A percentile compares a stretch with the other conserved stretches of the same genome.
Conservation (phyloP, 2,329 filamentous ascomycete species). For the Exserohilum rostratum region DNA sequence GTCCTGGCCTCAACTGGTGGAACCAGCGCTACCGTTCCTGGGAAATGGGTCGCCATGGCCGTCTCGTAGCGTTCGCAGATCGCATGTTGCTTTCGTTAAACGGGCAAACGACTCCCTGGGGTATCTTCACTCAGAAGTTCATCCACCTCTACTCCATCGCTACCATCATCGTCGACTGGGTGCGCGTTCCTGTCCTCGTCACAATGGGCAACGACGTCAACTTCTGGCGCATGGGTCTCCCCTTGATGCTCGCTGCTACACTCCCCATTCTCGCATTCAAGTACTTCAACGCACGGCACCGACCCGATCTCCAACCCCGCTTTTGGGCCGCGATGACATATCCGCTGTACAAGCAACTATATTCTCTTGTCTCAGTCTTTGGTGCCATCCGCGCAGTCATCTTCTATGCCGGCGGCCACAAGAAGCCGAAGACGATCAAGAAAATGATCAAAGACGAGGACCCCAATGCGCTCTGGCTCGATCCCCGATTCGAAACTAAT, state of each 20-base stretch:
- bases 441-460: constrained; percentile 23
- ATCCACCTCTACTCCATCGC: constrained; percentile 22
- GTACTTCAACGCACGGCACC: constrained; percentile 17
- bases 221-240: constrained; percentile 17
- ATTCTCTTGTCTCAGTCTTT: constrained; percentile 18
- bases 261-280: constrained; percentile 20
- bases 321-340: constrained; percentile 22
- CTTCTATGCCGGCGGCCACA: constrained; percentile 22
- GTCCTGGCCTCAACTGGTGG: constrained; percentile 25
- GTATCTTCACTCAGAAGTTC: constrained; percentile 25
- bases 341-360: constrained; percentile 24
- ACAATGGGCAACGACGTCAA: constrained; percentile 16
- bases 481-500: constrained; percentile 19
- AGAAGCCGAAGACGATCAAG: constrained; percentile 17
- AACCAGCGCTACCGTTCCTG: constrained; percentile 22
- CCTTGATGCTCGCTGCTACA: constrained; percentile 19
- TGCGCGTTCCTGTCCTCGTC: constrained; percentile 21
- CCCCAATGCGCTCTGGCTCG: constrained; percentile 22
- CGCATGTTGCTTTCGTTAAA: constrained; percentile 19
- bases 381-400: constrained; percentile 19
- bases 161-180: constrained; percentile 24
- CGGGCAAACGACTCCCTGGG: constrained; percentile 14
- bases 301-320: constrained; percentile 18
- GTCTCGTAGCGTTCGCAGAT: constrained; percentile 19
- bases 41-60: constrained; percentile 28